Conservation (phyloP, 176 grass and related monocot species). For the Raddia distichophylla region DNA sequence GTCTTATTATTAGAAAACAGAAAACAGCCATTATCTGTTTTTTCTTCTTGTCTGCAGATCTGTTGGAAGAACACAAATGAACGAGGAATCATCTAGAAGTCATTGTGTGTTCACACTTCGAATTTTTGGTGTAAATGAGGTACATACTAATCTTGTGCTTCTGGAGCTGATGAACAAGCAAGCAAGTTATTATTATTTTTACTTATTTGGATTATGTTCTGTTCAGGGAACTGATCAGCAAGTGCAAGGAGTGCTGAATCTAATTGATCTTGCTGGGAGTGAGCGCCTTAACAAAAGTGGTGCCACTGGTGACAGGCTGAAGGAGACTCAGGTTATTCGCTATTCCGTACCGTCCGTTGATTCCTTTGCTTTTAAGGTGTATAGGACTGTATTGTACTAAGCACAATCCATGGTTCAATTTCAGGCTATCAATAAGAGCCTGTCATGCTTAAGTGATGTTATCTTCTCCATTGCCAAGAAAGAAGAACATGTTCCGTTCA, state of each 20-base stretch:
- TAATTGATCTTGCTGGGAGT: conserved; percentile 95
- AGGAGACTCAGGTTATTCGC: conserved; percentile 78
- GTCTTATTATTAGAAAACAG: neutral
- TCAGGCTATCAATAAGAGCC: conserved; percentile 93
- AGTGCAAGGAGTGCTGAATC: conserved; percentile 87
- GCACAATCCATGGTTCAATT: neutral
- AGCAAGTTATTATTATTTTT: neutral
- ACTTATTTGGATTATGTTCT: neutral
- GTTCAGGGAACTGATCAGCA: conserved; percentile 86
- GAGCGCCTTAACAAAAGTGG: conserved; percentile 92
- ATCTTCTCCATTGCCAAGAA: conserved; percentile 97
- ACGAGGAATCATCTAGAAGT: conserved; percentile 93
- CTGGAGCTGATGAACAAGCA: neutral
- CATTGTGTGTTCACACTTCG: conserved; percentile 92
- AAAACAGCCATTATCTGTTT: neutral
- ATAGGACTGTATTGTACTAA: neutral
- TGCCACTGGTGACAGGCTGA: conserved; percentile 79
- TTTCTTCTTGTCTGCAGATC: conserved; percentile 56
- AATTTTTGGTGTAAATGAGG: conserved; percentile 87
- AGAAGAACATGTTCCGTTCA: conserved; percentile 88
- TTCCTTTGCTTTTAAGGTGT: neutral
- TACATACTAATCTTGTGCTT: conserved; percentile 6
- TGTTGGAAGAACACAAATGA: conserved; percentile 85
- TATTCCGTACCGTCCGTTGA: neutral
- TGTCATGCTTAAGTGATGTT: conserved; percentile 86